A percentile compares a stretch with the other conserved stretches of the same genome.
Conservation (phyloP, 164 flowering plant species). For the Annona squamosa region DNA sequence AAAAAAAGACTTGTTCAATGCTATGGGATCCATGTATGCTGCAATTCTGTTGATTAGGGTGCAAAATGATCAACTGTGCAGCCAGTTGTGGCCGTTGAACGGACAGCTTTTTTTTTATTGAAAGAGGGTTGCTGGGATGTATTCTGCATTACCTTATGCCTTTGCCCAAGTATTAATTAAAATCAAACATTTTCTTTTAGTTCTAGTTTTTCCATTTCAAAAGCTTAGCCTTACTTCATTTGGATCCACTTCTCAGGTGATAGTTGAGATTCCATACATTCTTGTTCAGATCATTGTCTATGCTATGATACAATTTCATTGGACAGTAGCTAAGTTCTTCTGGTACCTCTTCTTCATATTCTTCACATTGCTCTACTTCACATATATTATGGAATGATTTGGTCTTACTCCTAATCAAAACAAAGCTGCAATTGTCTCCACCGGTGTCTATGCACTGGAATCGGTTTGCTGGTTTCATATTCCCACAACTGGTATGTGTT, state of each 20-base stretch:
- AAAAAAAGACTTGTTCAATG: conserved; percentile 72
- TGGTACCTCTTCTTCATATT: conserved; percentile 29
- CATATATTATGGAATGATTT: conserved; percentile 63
- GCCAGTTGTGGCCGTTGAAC: conserved; percentile 90
- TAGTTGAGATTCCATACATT: conserved; percentile 47
- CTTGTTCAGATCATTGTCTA: conserved; percentile 45
- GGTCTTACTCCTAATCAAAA: conserved; percentile 55
- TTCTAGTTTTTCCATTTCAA: not conserved
- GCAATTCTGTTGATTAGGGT: conserved; percentile 85
- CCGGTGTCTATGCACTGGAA: conserved; percentile 56
- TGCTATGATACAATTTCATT: conserved; percentile 57
- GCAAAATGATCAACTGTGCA: conserved; percentile 81
- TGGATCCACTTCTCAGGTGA: conserved; percentile 19
- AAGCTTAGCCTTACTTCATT: not conserved
- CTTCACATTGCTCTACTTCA: conserved; percentile 58
- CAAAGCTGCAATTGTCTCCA: conserved; percentile 46
- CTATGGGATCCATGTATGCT: conserved; percentile 93
- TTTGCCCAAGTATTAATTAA: conserved; percentile 68
- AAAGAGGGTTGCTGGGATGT: conserved; percentile 96
- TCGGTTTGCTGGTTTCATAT: conserved; percentile 52
- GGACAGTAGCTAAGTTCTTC: conserved; percentile 46
- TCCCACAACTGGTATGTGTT: conserved; percentile 47
- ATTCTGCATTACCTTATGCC: conserved; percentile 90
- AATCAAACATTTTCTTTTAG: not conserved
- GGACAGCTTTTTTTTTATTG: conserved; percentile 85